Percentiles rank a stretch among this genome's conserved stretches.
These are phyloP conservation scores for Acrocalymma vagum DNA, from an alignment of 2,329 filamentous ascomycete genomes.

Conservation along the genomic window DNA sequence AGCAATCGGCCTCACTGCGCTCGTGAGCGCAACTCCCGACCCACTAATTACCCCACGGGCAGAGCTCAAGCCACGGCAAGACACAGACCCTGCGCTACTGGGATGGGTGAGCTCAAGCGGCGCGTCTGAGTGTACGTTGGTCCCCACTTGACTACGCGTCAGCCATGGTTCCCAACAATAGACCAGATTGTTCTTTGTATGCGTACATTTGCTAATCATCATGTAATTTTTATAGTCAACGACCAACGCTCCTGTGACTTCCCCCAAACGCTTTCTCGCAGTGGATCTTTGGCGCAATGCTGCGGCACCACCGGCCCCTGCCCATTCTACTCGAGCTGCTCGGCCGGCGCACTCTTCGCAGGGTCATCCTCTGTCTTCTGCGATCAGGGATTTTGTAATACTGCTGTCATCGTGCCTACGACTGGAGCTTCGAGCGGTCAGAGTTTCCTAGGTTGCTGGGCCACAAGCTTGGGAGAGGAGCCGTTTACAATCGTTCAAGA, in stretches of 20 bases:
- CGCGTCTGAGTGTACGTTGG: slow-evolving; percentile 27
- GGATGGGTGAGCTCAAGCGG: slow-evolving; percentile 26
- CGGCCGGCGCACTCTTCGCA: slow-evolving; percentile 24
- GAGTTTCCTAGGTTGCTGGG: slow-evolving; percentile 33
- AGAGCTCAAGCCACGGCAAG: slow-evolving; percentile 25
- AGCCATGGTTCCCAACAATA: slow-evolving; percentile 6
- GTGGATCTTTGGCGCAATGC: slow-evolving; percentile 31
- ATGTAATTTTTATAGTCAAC: slow-evolving; percentile 17
- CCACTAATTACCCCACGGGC: slow-evolving; percentile 29
- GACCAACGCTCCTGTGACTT: slow-evolving; percentile 31
- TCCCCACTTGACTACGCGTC: no score
- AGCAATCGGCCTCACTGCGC: slow-evolving; percentile 12
- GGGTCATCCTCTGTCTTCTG: slow-evolving; percentile 28
- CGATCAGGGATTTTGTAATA: slow-evolving; percentile 33
- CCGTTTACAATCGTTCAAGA: slow-evolving; percentile 13
- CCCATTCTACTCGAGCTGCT: slow-evolving; percentile 31
- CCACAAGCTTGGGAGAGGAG: slow-evolving; percentile 24
- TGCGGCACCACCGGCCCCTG: slow-evolving; percentile 21
- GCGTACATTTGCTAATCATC: background rate
- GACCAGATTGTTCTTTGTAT: background rate
- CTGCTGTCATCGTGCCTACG: slow-evolving; percentile 26
- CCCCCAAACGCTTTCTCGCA: slow-evolving; percentile 28
- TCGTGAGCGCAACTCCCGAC: slow-evolving; percentile 20
- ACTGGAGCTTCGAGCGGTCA: slow-evolving; percentile 23
- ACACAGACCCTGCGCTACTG: slow-evolving; percentile 26